Conservation (phyloP, 352 stramenopile genomes). For the Aphanomyces astaci region DNA sequence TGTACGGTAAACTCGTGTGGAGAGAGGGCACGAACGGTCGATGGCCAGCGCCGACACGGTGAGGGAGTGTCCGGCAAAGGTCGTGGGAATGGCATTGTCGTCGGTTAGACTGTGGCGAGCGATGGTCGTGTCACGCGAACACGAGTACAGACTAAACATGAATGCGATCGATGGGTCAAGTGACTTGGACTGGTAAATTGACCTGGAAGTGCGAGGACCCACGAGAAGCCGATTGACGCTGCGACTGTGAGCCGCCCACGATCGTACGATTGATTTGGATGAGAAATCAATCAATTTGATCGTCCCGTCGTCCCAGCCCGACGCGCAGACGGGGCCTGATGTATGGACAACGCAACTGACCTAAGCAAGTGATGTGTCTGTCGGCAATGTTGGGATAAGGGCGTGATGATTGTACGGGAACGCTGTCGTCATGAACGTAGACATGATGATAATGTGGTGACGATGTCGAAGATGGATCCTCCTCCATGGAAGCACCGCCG, state of each 20-base stretch:
- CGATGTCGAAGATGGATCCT: no score
- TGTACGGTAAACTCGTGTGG: no score
- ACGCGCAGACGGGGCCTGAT: conserved; percentile 32
- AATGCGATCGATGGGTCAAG: no score
- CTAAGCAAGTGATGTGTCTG: no score
- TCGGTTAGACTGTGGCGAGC: conserved; percentile 34
- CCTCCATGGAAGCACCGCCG: no score
- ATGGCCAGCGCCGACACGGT: conserved; percentile 15
- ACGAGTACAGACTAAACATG: conserved; percentile 45
- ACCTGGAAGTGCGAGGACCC: conserved; percentile 28
- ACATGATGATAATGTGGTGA: no score
- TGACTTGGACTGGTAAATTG: background rate
- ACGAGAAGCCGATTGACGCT: conserved; percentile 57
- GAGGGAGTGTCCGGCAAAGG: conserved; percentile 17
- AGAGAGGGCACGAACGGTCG: background rate
- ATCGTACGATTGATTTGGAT: conserved; percentile 25
- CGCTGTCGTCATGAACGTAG: background rate
- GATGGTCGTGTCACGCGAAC: conserved; percentile 67
- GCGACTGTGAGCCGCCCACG: conserved; percentile 43
- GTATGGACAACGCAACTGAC: background rate
- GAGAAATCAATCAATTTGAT: conserved; percentile 43
- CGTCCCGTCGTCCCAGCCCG: conserved; percentile 67
- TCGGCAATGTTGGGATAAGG: no score
- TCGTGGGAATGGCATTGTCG: conserved; percentile 13
- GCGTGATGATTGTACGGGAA: background rate